Base-by-base conservation (phyloP, 176 grass and related monocot species). In the Oryza glaberrima region DNA sequence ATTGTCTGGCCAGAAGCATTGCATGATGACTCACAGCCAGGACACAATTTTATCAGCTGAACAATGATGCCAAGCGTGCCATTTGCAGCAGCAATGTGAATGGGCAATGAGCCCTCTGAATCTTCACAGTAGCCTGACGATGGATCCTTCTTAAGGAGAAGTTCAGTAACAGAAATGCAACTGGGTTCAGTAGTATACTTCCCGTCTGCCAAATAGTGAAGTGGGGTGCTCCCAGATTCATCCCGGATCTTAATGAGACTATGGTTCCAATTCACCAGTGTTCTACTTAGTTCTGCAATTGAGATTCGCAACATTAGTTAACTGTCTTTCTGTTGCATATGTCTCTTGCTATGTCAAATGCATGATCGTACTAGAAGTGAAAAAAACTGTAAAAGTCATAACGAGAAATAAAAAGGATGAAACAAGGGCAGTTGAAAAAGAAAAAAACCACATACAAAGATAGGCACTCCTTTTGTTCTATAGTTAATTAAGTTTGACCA, bases 141-240 rank as follows among this genome's bases (percentile, higher is more conserved):
- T 76, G 30, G 25, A 16, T 76, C 49, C 19, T 36, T 13, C 11
- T 12, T 4, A 11, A 76, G 16, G 30, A 76, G 48, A 35, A 56
- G 9, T 56, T 58, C 0, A 11, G 8, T 4, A 16, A 58, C 3
- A 38, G 52, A 56, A 56, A 56, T 56, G 52, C 47, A 49, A 2
- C 47, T 49, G 47, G 47, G 3, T 14, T 4, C 13, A 49, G 0
- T 14, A 15, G 13, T 49, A 15, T 49, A 49, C 47, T 15, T 49
- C 13, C 17, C 52, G 1, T 6, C 52, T 76, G 73, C 73, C 49
- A 58, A 58, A 76, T 56, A 58, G 26, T 76, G 73, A 49, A 76
- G 28, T 4, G 73, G 73, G 0, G 49, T 76, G 73, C 48, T 76
- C 4, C 73, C 73, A 9, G 3, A 58, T 58, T 58, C 49, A 58